Evolutionary conservation across 805 yeast genomes (phyloP), one percentile per base, ranked within the genome.

Genomic region (Yamadazyma insecticola): DNA sequence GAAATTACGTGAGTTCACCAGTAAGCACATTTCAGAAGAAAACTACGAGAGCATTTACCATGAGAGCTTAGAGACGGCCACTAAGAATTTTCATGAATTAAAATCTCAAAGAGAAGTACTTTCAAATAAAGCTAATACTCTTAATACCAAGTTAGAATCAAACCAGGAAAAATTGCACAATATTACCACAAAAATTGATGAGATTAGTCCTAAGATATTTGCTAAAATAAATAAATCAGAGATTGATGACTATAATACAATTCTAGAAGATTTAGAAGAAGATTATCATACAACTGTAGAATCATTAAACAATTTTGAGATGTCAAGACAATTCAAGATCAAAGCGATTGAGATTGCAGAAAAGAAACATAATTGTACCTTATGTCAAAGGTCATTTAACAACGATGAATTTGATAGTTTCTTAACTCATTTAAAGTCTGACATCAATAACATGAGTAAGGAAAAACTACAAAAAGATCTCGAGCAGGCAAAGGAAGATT

Each of bases 381-480:
- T 89, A 26, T 90, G 97, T 53, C 72, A 74, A 13, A 66, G 95
- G 30, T 63, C 70, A 9, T 83, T 88, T 55, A 72, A 71, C 11
- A 62, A 60, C 7, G 54, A 48, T 1, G 62, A 55, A n/a, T 43
- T 58, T 14, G 35, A 46, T 2, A 36, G 33, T 4, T 65, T 65
- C 29, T 32, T 60, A 4, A 36, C 30, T 6, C 52, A 51, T n/a
- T 40, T 64, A 12, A 41, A 54, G 29, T 41, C 44, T 3, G 60
- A 54, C 30, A 48, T 63, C 13, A 47, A 51, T 18, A 46, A 54
- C 3, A 48, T 52, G 37, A 53, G 50, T 10, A 47, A 52, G 13
- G 48, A 50, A 11, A 51, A 54, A 33, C 49, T 62, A 6, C 41
- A 45, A 16, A 41, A 48, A 4, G 60, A 60, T 24, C 53, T 62